A percentile compares a stretch with the other conserved stretches of the same genome.
These are phyloP conservation scores for Gloeophyllum trabeum DNA, from an alignment of 768 basidiomycete species.

Conservation along the genomic window DNA sequence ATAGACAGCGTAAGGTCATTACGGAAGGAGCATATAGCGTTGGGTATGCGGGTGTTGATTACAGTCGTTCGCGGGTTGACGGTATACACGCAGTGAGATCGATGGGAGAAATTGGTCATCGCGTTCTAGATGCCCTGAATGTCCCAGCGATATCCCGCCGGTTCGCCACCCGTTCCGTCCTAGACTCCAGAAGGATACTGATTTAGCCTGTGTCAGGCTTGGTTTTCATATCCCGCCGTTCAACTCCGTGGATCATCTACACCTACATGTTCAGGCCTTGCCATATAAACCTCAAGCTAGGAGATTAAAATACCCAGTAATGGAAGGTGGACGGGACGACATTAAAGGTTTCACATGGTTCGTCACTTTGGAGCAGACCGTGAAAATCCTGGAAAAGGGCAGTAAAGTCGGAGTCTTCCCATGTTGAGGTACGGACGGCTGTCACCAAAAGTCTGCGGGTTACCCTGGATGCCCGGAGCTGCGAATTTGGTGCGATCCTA, in stretches of 20 bases:
- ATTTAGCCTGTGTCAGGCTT: conserved; percentile 29
- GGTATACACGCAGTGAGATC: background rate
- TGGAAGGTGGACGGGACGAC: conserved; percentile 23
- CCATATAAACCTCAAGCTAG: conserved; percentile 39
- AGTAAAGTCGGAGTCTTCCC: conserved; percentile 39
- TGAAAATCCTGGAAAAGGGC: conserved; percentile 46
- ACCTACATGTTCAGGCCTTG: conserved; percentile 61
- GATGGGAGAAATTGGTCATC: conserved; percentile 38
- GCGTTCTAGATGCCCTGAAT: conserved; percentile 34
- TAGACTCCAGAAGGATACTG: background rate
- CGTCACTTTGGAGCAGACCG: conserved; percentile 46
- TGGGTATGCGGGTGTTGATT: conserved; percentile 21
- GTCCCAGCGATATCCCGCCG: conserved; percentile 31
- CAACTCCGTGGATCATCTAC: conserved; percentile 60
- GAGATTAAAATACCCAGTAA: conserved; percentile 37
- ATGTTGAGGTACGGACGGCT: too few relatives aligned
- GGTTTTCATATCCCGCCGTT: conserved; percentile 81
- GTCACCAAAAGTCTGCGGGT: too few relatives aligned
- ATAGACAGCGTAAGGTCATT: conserved; percentile 30
- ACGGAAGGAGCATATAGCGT: conserved; percentile 13
- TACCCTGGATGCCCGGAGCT: too few relatives aligned
- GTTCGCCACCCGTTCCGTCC: conserved; percentile 19
- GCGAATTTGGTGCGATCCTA: too few relatives aligned
- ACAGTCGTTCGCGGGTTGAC: conserved; percentile 13
- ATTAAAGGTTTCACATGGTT: conserved; percentile 72